Percentiles rank a stretch among this genome's conserved stretches.
Evolutionary conservation across 2,329 filamentous ascomycete genomes (phyloP).

Genomic region (Clarireedia sp.): DNA sequence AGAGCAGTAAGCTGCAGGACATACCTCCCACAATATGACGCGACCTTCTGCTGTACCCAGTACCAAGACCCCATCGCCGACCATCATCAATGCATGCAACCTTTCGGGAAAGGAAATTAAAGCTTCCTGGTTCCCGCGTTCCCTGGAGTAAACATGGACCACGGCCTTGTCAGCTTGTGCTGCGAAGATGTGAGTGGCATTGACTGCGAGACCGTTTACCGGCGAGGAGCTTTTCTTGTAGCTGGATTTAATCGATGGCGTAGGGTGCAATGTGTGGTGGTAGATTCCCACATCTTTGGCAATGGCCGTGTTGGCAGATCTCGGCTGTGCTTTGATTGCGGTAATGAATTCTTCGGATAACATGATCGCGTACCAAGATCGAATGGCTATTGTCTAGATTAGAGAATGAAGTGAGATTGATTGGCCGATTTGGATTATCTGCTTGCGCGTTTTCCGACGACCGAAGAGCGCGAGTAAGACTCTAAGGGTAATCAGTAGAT

Average conservation of each 20-base stretch:
- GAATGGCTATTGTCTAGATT: neutral
- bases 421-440: neutral
- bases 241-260: conserved; percentile 62
- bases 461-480: too few species aligned
- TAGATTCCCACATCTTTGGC: conserved; percentile 82
- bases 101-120: conserved; percentile 81
- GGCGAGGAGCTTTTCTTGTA: conserved; percentile 92
- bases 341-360: conserved; percentile 53
- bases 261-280: conserved; percentile 71
- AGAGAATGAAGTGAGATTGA: neutral
- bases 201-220: conserved; percentile 71
- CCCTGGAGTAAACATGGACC: conserved; percentile 82
- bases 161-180: conserved; percentile 88
- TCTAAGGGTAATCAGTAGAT: neutral
- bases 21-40: conserved; percentile 85
- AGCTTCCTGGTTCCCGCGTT: conserved; percentile 80
- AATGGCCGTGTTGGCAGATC: conserved; percentile 54
- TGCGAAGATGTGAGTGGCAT: conserved; percentile 76
- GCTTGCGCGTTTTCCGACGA: neutral
- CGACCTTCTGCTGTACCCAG: conserved; percentile 80
- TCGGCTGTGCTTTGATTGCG: conserved; percentile 47
- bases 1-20: conserved; percentile 2
- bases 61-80: conserved; percentile 60
- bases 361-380: conserved; percentile 34
- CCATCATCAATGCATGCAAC: conserved; percentile 69